These are phyloP conservation scores for Leptographium procerum DNA, from an alignment of 2,329 filamentous ascomycete species.

Conservation along the genomic window DNA sequence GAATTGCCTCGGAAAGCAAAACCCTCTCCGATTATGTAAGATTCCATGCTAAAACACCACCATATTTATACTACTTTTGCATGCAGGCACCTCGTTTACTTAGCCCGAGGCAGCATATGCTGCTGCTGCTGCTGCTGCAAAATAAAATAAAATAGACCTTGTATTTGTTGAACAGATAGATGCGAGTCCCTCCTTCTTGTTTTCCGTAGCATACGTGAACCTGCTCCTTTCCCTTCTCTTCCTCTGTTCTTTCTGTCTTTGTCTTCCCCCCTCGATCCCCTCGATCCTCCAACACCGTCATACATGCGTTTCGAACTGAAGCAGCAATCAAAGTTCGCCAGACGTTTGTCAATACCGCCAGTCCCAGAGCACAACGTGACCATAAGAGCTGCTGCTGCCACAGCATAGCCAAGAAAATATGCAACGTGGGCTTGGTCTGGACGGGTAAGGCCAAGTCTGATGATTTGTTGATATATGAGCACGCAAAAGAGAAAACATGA, in stretches of 20 bases:
- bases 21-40: neutral
- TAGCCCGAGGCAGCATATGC: no score
- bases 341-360: no score
- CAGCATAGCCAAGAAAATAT: neutral
- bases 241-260: neutral
- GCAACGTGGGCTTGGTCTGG: neutral
- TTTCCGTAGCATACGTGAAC: neutral
- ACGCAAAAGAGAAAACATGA: neutral
- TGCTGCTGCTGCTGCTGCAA: neutral
- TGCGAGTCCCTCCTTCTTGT: neutral
- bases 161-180: no score
- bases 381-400: no score
- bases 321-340: no score
- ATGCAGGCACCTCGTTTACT: no score
- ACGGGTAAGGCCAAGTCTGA: neutral
- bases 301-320: no score
- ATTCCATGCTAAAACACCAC: neutral
- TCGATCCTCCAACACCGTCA: no score
- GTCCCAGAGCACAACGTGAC: no score
- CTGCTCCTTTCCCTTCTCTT: neutral
- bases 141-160: neutral
- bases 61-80: neutral
- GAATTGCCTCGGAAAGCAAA: no score
- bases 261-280: no score
- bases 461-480: conserved; percentile 4